Base-by-base conservation (phyloP, 352 stramenopile genomes). In the Phytophthora multivora region DNA sequence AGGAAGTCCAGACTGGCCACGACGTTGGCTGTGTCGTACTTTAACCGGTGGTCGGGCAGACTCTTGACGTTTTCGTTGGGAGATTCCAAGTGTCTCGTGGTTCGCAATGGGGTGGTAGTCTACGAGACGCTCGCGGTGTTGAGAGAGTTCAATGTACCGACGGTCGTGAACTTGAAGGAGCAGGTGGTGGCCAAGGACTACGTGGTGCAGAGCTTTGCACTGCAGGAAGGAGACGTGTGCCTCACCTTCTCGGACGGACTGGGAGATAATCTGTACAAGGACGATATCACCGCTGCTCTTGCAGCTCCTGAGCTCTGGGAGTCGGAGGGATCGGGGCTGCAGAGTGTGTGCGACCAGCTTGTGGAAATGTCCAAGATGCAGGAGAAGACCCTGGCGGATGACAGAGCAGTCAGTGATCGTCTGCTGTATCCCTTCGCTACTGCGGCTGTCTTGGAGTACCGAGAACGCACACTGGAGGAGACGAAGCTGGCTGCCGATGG, bases 211-310 rank as follows among this genome's bases (percentile, higher is more conserved):
- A 88, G 57, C 56, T 88, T 88, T 55, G 53, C 66, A 2, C 51
- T 94, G 4, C 70, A 75, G 36, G 47, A 79, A 10, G 61, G 69
- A 2, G 85, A 92, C 54, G 47, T 90, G 10, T 84, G 80, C 64
- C 59, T 94, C 12, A 90, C 80, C 2, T 92, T 94, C 53, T 90
- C 80, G 11, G 86, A 94, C 40, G 86, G 86, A 38, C 42, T 94
- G 35, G 80, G 75, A 53, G 86, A 94, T 53, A 94, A 94, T 49
- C 35, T 94, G 23, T 94, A 90, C 71, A 89, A 90, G 51, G 78
- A 90, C 36, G 83, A 94, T 43, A 75, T 94, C 30, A 51, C 77
- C 10, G 55, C 48, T 2, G 68, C 53, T 19, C 45, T 75, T 0
- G 49, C 35, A 12, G 43, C 54, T 0, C 60, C 53, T 9, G 70